These are phyloP conservation scores for Arthrinium phaeospermum DNA, from an alignment of 2,329 filamentous ascomycete genomes.

Conservation along the genomic window DNA sequence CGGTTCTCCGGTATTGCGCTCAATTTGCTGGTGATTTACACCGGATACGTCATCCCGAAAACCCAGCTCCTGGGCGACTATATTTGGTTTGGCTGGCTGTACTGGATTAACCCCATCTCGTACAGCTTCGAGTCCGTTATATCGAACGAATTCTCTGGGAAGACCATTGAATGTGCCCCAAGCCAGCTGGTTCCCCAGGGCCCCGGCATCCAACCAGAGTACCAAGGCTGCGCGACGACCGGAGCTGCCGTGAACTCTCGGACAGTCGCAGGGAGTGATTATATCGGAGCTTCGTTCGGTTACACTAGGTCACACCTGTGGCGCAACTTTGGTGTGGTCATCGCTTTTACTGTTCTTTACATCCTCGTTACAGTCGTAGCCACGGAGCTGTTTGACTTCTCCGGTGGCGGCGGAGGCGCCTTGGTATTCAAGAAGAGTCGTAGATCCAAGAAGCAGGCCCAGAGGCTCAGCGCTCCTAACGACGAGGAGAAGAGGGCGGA, in stretches of 20 bases:
- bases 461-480: constrained; percentile 45
- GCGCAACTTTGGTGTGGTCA: constrained; percentile 80
- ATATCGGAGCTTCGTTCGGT: constrained; percentile 56
- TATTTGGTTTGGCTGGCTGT: constrained; percentile 75
- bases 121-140: constrained; percentile 70
- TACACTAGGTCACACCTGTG: constrained; percentile 67
- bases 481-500: constrained; percentile 64
- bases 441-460: constrained; percentile 59
- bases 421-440: constrained; percentile 74
- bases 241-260: constrained; percentile 55
- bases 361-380: constrained; percentile 73
- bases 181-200: constrained; percentile 54
- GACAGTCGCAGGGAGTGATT: constrained; percentile 59
- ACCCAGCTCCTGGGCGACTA: constrained; percentile 60
- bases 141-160: constrained; percentile 59
- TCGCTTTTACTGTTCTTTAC: constrained; percentile 78
- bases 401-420: constrained; percentile 67
- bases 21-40: constrained; percentile 69
- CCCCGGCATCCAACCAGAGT: constrained; percentile 43
- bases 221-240: constrained; percentile 62
- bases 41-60: constrained; percentile 67
- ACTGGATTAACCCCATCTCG: constrained; percentile 67
- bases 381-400: constrained; percentile 71
- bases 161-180: constrained; percentile 54
- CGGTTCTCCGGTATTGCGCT: constrained; percentile 61